A percentile compares a stretch with the other conserved stretches of the same genome.
Conservation (phyloP, 1,139 yeast genomes). For the Saccharomyces pastorianus region DNA sequence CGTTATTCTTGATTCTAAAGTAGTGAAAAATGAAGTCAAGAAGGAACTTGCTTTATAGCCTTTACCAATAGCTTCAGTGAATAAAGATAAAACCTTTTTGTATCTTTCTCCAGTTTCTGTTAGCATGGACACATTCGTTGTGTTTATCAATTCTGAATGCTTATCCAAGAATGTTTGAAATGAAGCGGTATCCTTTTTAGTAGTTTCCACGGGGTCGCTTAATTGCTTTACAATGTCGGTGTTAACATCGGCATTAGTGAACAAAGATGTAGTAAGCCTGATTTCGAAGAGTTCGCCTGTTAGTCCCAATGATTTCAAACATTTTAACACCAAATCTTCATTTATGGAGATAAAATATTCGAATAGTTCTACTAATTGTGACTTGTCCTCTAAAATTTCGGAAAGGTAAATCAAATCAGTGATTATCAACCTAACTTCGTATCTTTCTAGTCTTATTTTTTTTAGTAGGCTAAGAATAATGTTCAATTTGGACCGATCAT, state of each 20-base stretch:
- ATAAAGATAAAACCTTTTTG: constrained; percentile 37
- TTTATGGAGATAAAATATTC: constrained; percentile 40
- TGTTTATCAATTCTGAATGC: constrained; percentile 24
- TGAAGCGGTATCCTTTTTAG: constrained; percentile 18
- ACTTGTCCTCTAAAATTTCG: constrained; percentile 34
- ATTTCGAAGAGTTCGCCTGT: constrained; percentile 56
- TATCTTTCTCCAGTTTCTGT: constrained; percentile 39
- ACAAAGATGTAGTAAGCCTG: constrained; percentile 54
- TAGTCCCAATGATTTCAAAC: constrained; percentile 36
- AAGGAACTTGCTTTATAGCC: constrained; percentile 32
- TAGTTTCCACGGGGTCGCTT: constrained; percentile 24
- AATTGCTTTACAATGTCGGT: constrained; percentile 25
- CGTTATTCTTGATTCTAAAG: constrained; percentile 40
- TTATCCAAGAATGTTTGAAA: constrained; percentile 30
- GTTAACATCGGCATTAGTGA: constrained; percentile 21
- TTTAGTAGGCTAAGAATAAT: constrained; percentile 29
- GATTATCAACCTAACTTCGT: constrained; percentile 34
- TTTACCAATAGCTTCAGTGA: constrained; percentile 36
- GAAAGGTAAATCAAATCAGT: constrained; percentile 34
- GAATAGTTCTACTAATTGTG: constrained; percentile 37
- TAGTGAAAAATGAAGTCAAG: constrained; percentile 31
- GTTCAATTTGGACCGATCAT: constrained; percentile 32
- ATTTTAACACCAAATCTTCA: constrained; percentile 36
- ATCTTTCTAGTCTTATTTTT: constrained; percentile 30
- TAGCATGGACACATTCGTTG: constrained; percentile 25